phyloP scores from a whole-genome alignment of 306 rosid genomes.

The Begonia fuchsioides region DNA sequence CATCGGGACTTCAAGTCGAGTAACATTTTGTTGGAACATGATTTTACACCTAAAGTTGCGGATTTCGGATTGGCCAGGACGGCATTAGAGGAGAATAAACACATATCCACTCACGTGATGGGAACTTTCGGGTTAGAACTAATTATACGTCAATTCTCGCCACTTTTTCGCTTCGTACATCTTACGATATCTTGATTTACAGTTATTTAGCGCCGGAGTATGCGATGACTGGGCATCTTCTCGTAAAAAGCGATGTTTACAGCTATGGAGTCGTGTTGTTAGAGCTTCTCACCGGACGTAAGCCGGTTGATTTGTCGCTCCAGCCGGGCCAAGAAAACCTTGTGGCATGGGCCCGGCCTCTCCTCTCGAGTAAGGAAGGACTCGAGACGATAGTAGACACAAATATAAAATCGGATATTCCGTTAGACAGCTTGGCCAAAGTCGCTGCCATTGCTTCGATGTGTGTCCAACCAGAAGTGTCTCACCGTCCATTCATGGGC shows the following conservation, averaged over 20 bases:
- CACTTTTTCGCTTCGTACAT: not conserved
- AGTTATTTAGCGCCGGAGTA: conserved; percentile 97
- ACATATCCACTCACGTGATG: conserved; percentile 96
- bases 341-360: conserved; percentile 83
- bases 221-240: conserved; percentile 97
- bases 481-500: conserved; percentile 95
- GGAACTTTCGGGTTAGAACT: conserved; percentile 82
- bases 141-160: too few species aligned
- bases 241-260: conserved; percentile 93
- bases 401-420: conserved; percentile 27
- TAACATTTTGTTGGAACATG: conserved; percentile 79
- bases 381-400: conserved; percentile 62
- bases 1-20: conserved; percentile 95
- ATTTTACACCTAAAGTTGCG: conserved; percentile 83
- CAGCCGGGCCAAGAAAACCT: conserved; percentile 95
- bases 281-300: conserved; percentile 86
- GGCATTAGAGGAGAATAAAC: conserved; percentile 73
- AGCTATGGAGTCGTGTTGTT: conserved; percentile 97
- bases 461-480: conserved; percentile 95
- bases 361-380: conserved; percentile 65
- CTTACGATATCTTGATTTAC: conserved; percentile 13
- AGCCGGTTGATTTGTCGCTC: conserved; percentile 82
- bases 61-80: conserved; percentile 97
- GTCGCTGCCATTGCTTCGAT: conserved; percentile 96
- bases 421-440: conserved; percentile 46